Conservation (phyloP, 495 filamentous ascomycete genomes). For the Talaromyces stipitatus region DNA sequence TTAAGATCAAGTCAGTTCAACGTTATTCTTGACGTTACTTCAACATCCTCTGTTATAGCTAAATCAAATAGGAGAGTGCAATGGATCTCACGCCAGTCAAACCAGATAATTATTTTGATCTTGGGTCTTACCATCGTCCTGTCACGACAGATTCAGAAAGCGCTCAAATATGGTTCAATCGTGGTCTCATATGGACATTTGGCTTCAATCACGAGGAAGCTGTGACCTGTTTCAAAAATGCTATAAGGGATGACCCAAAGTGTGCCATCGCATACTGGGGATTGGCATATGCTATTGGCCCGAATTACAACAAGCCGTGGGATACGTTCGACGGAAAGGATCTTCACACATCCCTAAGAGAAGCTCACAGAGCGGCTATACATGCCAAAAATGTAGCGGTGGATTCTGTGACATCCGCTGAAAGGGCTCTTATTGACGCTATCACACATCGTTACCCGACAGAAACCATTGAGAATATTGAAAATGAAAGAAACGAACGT, state of each 20-base stretch:
- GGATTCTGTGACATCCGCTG: conserved; percentile 30
- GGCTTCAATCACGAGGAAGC: conserved; percentile 31
- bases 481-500: conserved; percentile 21
- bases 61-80: neutral
- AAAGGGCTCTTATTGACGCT: conserved; percentile 51
- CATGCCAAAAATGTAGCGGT: conserved; percentile 21
- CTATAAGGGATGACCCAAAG: conserved; percentile 3
- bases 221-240: conserved; percentile 9
- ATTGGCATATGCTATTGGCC: conserved; percentile 54
- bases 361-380: conserved; percentile 34
- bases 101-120: conserved; percentile 38
- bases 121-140: conserved; percentile 42
- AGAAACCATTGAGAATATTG: conserved; percentile 1
- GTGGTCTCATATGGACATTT: conserved; percentile 27
- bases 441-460: conserved; percentile 48
- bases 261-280: conserved; percentile 61
- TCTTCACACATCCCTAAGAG: conserved; percentile 31
- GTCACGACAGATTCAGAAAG: conserved; percentile 31
- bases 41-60: neutral
- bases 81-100: neutral
- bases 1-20: neutral
- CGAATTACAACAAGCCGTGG: conserved; percentile 74
- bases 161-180: conserved; percentile 29
- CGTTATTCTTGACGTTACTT: neutral
- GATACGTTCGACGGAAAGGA: conserved; percentile 55